These are phyloP conservation scores for Pleurotus eryngii DNA, from an alignment of 768 basidiomycete species.

Conservation along the genomic window DNA sequence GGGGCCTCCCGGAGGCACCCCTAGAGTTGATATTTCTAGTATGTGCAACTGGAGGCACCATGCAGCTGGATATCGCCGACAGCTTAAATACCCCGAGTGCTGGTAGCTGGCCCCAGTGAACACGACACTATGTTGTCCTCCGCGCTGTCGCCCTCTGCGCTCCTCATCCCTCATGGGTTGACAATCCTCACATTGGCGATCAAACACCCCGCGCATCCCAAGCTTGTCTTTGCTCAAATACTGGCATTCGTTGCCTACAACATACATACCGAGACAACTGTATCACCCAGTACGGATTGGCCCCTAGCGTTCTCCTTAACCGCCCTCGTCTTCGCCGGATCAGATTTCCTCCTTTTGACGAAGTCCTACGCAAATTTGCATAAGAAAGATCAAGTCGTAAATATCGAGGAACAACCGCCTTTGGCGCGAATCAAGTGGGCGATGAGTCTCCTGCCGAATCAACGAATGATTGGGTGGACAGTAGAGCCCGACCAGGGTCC, in stretches of 20 bases:
- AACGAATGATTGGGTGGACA: constrained; percentile 18
- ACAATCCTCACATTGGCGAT: not conserved
- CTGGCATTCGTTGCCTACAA: not conserved
- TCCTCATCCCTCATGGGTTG: too few relatives aligned
- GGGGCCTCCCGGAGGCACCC: too few relatives aligned
- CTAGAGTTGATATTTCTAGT: too few relatives aligned
- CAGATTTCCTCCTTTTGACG: constrained; percentile 14
- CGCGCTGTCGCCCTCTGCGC: too few relatives aligned
- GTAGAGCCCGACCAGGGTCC: not conserved
- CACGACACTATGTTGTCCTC: too few relatives aligned
- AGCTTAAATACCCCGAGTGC: too few relatives aligned
- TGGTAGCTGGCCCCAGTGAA: too few relatives aligned
- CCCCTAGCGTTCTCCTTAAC: constrained; percentile 11
- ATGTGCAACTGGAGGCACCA: too few relatives aligned
- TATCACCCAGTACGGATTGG: constrained; percentile 16
- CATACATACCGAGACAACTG: constrained; percentile 6
- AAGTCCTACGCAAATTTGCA: constrained; percentile 15
- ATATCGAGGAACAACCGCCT: constrained; percentile 10
- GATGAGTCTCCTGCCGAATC: constrained; percentile 9
- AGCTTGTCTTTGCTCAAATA: not conserved
- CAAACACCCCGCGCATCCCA: not conserved
- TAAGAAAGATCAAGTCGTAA: constrained; percentile 10
- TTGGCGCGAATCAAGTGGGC: constrained; percentile 16
- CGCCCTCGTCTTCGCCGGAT: constrained; percentile 15
- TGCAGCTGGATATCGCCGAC: too few relatives aligned